Evolutionary conservation across 176 grass and related monocot genomes (phyloP), one percentile per base, ranked within the genome.

Genomic region (Guadua angustifolia): DNA sequence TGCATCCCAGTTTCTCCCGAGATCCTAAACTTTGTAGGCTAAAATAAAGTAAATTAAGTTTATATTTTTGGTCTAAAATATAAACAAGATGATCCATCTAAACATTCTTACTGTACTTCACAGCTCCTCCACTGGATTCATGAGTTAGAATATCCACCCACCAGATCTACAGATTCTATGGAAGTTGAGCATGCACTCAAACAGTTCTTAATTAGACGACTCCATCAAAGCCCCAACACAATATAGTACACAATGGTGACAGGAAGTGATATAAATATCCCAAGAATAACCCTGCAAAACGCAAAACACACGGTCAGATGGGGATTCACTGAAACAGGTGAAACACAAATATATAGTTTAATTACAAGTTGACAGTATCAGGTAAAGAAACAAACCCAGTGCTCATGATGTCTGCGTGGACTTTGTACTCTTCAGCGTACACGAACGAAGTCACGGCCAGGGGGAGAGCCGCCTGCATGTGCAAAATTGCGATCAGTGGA

Each of bases 371-470:
- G 60, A 38, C 9, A 57, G 64, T 9, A 35, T 69, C 12, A 53
- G 55, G 42, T 22, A 18, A 39, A 71, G 44, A 46, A 69, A 68
- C 36, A 50, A 68, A 98, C 95, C 93, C 91, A 35, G 95, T 95
- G 85, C 95, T 98, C 95, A 98, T 98, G 87, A 98, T 92, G 69
- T 98, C 93, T 12, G 95, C 76, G 60, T 98, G 93, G 25, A 95
- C 82, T 66, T 91, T 90, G 63, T 98, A 98, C 64, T 98, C 95
- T 69, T 95, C 89, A 5, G 91, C 92, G 55, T 98, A 98, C 82
- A 98, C 95, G 51, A 98, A 98, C 44, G 91, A 95, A 70, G 87
- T 87, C 22, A 98, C 95, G 4, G 89, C 87, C 32, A 95, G 87
- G 7, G 93, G 95, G 1, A 97, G 86, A 79, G 95, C 95, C 65